Conservation (phyloP, 2,329 filamentous ascomycete genomes). For the Sclerotinia spermophila region DNA sequence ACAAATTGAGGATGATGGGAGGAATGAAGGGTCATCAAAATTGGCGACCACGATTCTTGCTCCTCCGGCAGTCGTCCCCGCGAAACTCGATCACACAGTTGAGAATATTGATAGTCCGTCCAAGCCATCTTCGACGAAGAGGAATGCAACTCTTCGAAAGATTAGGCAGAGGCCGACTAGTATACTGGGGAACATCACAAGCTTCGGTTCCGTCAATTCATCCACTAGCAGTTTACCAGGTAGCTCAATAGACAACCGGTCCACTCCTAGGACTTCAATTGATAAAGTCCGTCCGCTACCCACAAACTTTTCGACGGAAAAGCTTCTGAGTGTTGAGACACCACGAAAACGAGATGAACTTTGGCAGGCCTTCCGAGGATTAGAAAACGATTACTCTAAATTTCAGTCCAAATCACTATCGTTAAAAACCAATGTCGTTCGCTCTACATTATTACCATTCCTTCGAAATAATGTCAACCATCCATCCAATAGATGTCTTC, state of each 20-base stretch:
- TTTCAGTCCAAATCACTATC: slow-evolving; percentile 65
- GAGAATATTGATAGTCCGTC: slow-evolving; percentile 27
- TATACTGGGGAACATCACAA: slow-evolving; percentile 34
- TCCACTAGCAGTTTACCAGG: slow-evolving; percentile 39
- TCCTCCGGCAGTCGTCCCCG: slow-evolving; percentile 23
- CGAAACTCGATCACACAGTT: slow-evolving; percentile 27
- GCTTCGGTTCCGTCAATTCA: slow-evolving; percentile 35
- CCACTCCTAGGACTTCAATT: slow-evolving; percentile 42
- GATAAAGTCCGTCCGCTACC: slow-evolving; percentile 47
- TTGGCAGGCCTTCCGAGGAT: slow-evolving; percentile 63
- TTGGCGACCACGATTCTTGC: slow-evolving; percentile 24
- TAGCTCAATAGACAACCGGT: slow-evolving; percentile 46
- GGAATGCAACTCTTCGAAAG: slow-evolving; percentile 28
- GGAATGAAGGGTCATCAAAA: slow-evolving; percentile 23
- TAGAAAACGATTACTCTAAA: slow-evolving; percentile 68
- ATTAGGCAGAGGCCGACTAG: slow-evolving; percentile 33
- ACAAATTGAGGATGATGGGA: slow-evolving; percentile 25
- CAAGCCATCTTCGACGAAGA: slow-evolving; percentile 22
- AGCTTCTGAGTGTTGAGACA: slow-evolving; percentile 27
- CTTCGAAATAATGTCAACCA: slow-evolving; percentile 57
- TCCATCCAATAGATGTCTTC: slow-evolving; percentile 54
- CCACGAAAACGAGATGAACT: slow-evolving; percentile 65
- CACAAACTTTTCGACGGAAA: slow-evolving; percentile 40
- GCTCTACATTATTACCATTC: slow-evolving; percentile 61
- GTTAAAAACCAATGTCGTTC: slow-evolving; percentile 66